Base-by-base conservation (phyloP, 2,329 filamentous ascomycete species). In the Huntiella abstrusa region DNA sequence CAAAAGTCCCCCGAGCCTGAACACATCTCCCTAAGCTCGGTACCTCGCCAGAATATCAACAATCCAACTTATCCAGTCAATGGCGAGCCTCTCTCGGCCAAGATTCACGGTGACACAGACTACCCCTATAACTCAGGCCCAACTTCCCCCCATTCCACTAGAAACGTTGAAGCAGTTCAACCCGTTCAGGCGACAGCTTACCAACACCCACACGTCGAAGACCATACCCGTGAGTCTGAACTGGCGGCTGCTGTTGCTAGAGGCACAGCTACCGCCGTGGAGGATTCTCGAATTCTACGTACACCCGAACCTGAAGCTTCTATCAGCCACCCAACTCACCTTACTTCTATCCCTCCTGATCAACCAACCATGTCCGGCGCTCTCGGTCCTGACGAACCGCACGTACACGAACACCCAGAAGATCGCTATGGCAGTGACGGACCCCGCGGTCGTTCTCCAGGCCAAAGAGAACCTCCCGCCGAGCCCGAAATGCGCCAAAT, bases 1-100 rank as follows among this genome's bases (percentile, higher is more conserved):
- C 35, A 32, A 6, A 39, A 32, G 16, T 40, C 43, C 5, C 43
- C 43, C 35, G 19, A 40, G 36, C 36, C 43, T 8, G 43, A 45
- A 33, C 12, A 19, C 35, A 11, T 19, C 7, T 22, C 17, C 5
- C n/a, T 45, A 4, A 17, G n/a, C 32, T 28, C 22, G 22, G 41
- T 15, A 10, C 7, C 35, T 3, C 36, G 13, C 19, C 28, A 17
- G 5, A 16, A 22, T 13, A 39, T 6, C 43, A 19, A 37, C 33
- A 28, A 45, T 4, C 41, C 41, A 16, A 8, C 28, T 13, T 33
- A 34, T 43, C 19, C 41, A 13, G 28, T 36, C 11, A 10, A 32
- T 17, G 32, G 10, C 12, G 38, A 40, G 38, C 38, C 38, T 5
- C 33, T 33, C 28, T n/a, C 41, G 28, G 28, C 22, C 28, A 19